Base-by-base conservation (phyloP, 176 grass and related monocot genomes). In the Bothriochloa decipiens region DNA sequence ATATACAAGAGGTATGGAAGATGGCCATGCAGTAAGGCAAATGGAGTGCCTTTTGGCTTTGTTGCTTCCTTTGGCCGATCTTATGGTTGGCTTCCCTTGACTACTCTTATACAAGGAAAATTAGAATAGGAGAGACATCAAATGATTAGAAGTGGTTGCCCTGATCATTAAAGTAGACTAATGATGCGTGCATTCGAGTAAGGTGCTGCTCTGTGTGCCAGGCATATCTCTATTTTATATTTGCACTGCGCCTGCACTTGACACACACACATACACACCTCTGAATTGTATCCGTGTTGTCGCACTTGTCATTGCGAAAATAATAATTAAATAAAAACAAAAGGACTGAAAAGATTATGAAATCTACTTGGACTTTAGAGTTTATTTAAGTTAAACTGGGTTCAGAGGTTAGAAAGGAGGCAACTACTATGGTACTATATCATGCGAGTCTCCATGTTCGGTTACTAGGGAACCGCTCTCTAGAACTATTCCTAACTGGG, bases 11-110 rank as follows among this genome's bases (percentile, higher is more conserved):
- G 57, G 13, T 61, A 12, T 81, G 65, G 65, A 78, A 23, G 22
- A 71, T 45, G 68, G 42, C 2, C n/a, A 80, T 2, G 43, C 22
- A 36, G 55, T 5, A 74, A 74, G 11, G 32, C 32, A 41, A n/a
- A 75, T n/a, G 25, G 14, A 20, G 18, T 33, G 26, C 2, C 46
- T 68, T 40, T 37, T 75, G 8, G 46, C 45, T 75, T 68, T 42
- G 84, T 67, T 87, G 61, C 78, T 81, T 75, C 78, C 25, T 60
- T 49, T 75, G 61, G 62, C 13, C 20, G 16, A 23, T 47, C 45
- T 75, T 75, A 22, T 69, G 78, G 70, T 29, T 81, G 70, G 36
- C 60, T 87, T 87, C 85, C 78, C 78, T 76, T 82, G 41, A 87
- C 57, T 46, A 87, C 57, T 46, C 70, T 57, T 76, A 32, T 32